A percentile compares a stretch with the other conserved stretches of the same genome.
These are phyloP conservation scores for Ilyonectria mors-panacis DNA, from an alignment of 2,329 filamentous ascomycete genomes.

Conservation along the genomic window DNA sequence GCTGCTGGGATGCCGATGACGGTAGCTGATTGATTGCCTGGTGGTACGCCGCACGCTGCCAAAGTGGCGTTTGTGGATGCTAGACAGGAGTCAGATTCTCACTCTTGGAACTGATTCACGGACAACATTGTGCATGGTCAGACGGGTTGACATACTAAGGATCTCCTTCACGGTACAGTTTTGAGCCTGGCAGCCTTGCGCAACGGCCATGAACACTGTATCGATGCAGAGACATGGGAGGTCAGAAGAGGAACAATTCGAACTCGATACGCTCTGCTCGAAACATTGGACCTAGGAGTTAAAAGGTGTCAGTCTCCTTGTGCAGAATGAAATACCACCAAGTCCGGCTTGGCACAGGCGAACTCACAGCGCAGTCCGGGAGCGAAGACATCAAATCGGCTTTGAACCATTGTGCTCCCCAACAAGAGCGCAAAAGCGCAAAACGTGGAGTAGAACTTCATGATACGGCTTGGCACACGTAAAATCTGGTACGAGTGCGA, in stretches of 20 bases:
- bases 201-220: neutral
- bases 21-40: neutral
- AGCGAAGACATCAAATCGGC: conserved; percentile 7
- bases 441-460: neutral
- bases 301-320: neutral
- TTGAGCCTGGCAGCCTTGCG: conserved; percentile 3
- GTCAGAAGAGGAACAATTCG: neutral
- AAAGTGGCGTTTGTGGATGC: conserved; percentile 15
- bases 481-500: too few species aligned
- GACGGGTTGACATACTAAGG: neutral
- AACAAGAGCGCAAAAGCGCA: conserved; percentile 1
- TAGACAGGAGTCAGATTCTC: neutral
- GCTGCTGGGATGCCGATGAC: conserved; percentile 11
- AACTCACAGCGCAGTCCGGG: conserved; percentile 1
- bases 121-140: neutral
- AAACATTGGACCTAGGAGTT: neutral
- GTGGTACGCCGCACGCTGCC: conserved; percentile 7
- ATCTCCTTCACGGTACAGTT: conserved; percentile 11
- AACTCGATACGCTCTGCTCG: neutral
- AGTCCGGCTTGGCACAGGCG: neutral
- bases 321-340: neutral
- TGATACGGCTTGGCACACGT: neutral
- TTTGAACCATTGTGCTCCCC: neutral
- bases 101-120: neutral
- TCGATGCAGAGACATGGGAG: conserved; percentile 1